These are phyloP conservation scores for Catenaria anguillulae DNA, from an alignment of 371 early-diverging fungal species.

Conservation along the genomic window DNA sequence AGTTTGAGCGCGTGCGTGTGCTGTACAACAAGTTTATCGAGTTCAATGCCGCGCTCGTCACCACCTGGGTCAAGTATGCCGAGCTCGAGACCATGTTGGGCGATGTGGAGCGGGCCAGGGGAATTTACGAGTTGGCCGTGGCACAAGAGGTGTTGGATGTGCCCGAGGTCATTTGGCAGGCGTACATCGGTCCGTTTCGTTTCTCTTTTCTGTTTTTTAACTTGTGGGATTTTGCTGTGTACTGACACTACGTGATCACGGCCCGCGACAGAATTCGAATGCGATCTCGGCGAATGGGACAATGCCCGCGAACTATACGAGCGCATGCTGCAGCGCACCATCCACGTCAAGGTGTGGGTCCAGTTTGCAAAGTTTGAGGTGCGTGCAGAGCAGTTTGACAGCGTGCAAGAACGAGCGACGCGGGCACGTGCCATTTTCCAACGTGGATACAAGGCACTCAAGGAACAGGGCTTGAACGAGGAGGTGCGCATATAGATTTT, in stretches of 20 bases:
- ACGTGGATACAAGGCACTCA: constrained; percentile 51
- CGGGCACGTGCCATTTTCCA: constrained; percentile 60
- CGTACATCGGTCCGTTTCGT: constrained; percentile 49
- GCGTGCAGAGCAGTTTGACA: constrained; percentile 15
- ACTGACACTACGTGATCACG: background rate
- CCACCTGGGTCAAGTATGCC: constrained; percentile 90
- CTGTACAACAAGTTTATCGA: constrained; percentile 78
- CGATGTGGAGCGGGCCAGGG: constrained; percentile 72
- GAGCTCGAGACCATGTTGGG: constrained; percentile 72
- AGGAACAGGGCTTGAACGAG: constrained; percentile 48
- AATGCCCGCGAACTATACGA: constrained; percentile 65
- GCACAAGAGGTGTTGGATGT: constrained; percentile 73
- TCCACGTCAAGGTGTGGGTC: constrained; percentile 95
- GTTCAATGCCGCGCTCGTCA: constrained; percentile 65
- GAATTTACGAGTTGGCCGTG: constrained; percentile 79
- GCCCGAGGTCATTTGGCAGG: constrained; percentile 96
- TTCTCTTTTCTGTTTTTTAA: constrained; percentile 40
- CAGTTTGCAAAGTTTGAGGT: constrained; percentile 83
- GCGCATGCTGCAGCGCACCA: constrained; percentile 66
- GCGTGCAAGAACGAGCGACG: constrained; percentile 27
- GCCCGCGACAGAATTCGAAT: constrained; percentile 59
- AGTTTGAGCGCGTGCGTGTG: constrained; percentile 83
- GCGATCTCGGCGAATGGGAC: constrained; percentile 59
- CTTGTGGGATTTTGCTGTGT: background rate
- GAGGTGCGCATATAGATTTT: constrained; percentile 28